A percentile compares a stretch with the other conserved stretches of the same genome.
phyloP scores from a whole-genome alignment of 129 eudicot species.

The Flaveria ramosissima region DNA sequence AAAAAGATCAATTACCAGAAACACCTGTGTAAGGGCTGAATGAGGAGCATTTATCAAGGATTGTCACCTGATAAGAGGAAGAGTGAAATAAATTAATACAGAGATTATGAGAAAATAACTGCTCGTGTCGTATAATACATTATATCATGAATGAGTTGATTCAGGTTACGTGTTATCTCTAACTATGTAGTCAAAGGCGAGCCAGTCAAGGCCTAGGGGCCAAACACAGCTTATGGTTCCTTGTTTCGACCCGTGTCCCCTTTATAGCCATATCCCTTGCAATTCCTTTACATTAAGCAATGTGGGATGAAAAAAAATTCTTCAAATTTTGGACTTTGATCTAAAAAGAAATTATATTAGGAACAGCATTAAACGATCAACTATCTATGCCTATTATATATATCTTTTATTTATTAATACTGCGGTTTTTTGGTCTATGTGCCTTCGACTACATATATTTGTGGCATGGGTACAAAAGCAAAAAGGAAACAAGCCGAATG shows the following conservation, averaged over 20 bases:
- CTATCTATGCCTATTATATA: neutral
- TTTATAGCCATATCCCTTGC: neutral
- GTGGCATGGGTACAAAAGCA: too few relatives aligned
- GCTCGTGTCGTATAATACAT: neutral
- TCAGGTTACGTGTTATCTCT: neutral
- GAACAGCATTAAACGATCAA: neutral
- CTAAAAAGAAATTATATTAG: neutral
- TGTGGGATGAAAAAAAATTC: neutral
- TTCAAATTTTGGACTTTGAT: neutral
- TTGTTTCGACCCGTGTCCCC: neutral
- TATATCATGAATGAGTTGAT: neutral
- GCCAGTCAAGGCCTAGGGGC: neutral
- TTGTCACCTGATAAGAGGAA: neutral
- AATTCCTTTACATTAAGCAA: neutral
- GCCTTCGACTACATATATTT: too few relatives aligned
- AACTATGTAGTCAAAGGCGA: neutral
- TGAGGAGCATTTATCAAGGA: too few relatives aligned
- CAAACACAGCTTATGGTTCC: neutral
- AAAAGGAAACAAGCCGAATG: neutral
- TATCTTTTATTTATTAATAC: too few relatives aligned
- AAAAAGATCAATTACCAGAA: neutral
- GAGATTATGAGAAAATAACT: neutral
- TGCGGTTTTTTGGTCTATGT: too few relatives aligned
- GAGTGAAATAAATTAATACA: neutral
- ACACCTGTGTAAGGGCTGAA: too few relatives aligned